Percentiles rank a stretch among this genome's conserved stretches.
Conservation (phyloP, 495 filamentous ascomycete species). For the Penicillium psychrofluorescens region DNA sequence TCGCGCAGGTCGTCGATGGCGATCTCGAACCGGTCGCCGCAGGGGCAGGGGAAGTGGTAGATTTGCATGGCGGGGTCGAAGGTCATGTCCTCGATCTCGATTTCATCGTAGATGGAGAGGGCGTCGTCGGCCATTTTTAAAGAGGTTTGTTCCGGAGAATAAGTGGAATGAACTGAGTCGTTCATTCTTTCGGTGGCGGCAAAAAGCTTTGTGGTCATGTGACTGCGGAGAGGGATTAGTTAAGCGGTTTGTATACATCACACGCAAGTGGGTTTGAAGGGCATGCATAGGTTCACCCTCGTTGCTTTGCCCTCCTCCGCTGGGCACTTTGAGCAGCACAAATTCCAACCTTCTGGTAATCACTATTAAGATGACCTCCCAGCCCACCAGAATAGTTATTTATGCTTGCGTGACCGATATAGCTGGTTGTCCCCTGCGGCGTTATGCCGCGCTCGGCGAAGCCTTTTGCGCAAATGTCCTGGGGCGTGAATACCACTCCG, state of each 20-base stretch:
- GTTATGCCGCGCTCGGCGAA: conserved; percentile 12
- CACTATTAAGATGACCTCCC: no score
- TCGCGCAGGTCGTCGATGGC: conserved; percentile 76
- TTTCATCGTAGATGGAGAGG: conserved; percentile 87
- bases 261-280: no score
- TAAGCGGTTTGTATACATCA: neutral
- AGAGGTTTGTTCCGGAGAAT: neutral
- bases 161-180: neutral
- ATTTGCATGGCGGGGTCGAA: conserved; percentile 76
- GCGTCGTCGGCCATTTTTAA: conserved; percentile 58
- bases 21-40: conserved; percentile 96
- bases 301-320: no score
- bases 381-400: conserved; percentile 3
- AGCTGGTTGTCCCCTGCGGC: conserved; percentile 10
- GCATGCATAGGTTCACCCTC: no score
- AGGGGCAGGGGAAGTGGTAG: conserved; percentile 94
- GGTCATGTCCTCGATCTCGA: conserved; percentile 99
- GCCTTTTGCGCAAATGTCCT: conserved; percentile 9
- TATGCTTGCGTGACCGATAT: conserved; percentile 17
- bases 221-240: conserved; percentile 10
- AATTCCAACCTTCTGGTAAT: no score
- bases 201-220: conserved; percentile 30
- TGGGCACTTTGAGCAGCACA: no score
- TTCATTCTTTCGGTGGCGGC: conserved; percentile 5
- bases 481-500: conserved; percentile 7